Evolutionary conservation across 2,329 filamentous ascomycete species (phyloP).

Genomic region (Emericellopsis atlantica): DNA sequence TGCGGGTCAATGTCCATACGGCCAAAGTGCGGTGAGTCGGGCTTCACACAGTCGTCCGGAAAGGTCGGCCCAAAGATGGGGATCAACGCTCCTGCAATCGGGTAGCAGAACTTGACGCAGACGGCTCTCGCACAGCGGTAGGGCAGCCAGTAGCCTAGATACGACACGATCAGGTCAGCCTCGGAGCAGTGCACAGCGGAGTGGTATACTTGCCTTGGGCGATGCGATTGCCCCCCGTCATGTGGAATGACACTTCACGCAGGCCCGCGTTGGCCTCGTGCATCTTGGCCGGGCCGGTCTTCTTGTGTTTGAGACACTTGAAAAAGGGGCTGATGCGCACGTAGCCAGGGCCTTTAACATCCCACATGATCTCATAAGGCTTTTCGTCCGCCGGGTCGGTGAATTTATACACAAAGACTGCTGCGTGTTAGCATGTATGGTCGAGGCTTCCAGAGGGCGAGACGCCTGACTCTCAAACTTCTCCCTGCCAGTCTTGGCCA

Average conservation of each 20-base stretch:
- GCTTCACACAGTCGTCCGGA: conserved; percentile 54
- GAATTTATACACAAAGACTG: conserved; percentile 81
- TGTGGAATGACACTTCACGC: conserved; percentile 4
- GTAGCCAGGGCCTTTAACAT: conserved; percentile 77
- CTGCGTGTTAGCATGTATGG: conserved; percentile 1
- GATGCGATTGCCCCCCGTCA: conserved; percentile 5
- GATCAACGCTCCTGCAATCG: conserved; percentile 74
- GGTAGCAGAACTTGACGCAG: conserved; percentile 79
- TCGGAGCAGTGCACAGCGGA: no score
- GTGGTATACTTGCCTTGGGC: conserved; percentile 3
- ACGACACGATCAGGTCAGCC: not conserved
- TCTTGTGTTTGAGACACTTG: conserved; percentile 77
- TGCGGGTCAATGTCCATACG: conserved; percentile 52
- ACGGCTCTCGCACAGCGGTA: conserved; percentile 76
- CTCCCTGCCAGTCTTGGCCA: conserved; percentile 74
- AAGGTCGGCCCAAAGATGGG: conserved; percentile 84
- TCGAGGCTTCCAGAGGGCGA: not conserved
- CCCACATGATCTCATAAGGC: conserved; percentile 80
- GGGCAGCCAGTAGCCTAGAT: conserved; percentile 92
- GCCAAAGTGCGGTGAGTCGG: conserved; percentile 49
- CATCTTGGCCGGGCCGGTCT: conserved; percentile 23
- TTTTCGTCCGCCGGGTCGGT: conserved; percentile 52
- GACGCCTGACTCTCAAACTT: conserved; percentile 65
- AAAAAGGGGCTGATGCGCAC: conserved; percentile 93
- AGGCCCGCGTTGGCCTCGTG: conserved; percentile 4